These are phyloP conservation scores for Lactifluus subvellereus DNA, from an alignment of 768 basidiomycete genomes.

Conservation along the genomic window DNA sequence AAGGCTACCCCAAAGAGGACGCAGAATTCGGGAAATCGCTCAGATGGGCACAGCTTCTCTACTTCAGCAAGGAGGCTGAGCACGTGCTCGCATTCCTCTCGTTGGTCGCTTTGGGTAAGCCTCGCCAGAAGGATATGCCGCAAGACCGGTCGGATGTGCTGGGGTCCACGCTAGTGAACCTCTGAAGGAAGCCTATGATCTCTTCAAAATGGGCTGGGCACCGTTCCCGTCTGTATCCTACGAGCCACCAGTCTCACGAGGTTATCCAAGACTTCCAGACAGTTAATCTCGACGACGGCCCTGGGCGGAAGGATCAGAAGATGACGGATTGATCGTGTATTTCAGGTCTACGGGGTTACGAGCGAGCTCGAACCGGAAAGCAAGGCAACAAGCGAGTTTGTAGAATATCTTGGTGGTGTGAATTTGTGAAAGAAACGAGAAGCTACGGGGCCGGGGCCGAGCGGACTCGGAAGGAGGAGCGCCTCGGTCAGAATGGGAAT, in stretches of 20 bases:
- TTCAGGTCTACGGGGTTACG: not conserved
- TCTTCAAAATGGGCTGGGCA: not conserved
- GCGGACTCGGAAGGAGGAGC: conserved; percentile 1
- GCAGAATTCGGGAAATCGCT: conserved; percentile 1
- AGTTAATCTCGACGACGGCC: not conserved
- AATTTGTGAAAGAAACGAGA: not conserved
- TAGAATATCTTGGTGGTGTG: not conserved
- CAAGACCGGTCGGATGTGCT: not conserved
- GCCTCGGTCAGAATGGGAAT: conserved; percentile 6
- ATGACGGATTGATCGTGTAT: not conserved
- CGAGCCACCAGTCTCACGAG: not conserved
- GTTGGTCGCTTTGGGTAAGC: not conserved
- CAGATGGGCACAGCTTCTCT: not conserved
- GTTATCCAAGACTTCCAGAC: conserved; percentile 1
- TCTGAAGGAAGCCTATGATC: not conserved
- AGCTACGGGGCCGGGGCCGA: not conserved
- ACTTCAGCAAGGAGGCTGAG: not conserved
- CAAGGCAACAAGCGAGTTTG: not conserved
- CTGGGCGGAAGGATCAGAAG: not conserved
- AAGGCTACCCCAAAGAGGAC: not conserved
- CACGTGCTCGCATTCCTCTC: not conserved
- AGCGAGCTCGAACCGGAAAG: not conserved
- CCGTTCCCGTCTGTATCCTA: not conserved
- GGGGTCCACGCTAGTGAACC: not conserved
- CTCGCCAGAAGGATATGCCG: not conserved